phyloP scores from a whole-genome alignment of 2,329 filamentous ascomycete species.

The Didymella keratinophila region DNA sequence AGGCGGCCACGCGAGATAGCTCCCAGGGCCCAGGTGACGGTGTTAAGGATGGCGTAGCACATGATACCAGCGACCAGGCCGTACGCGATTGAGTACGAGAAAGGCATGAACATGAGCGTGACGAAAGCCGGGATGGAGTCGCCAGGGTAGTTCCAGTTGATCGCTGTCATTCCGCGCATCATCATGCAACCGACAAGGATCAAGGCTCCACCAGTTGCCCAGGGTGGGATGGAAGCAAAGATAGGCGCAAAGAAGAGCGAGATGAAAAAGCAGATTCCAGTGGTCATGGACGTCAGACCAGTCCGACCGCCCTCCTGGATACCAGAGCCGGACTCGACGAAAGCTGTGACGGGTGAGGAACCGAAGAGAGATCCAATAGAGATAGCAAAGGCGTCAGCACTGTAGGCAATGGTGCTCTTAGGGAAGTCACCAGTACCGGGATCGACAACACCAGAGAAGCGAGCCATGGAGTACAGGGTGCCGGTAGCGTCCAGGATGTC shows the following conservation, averaged over 20 bases:
- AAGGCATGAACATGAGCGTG: conserved; percentile 85
- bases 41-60: conserved; percentile 79
- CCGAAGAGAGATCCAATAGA: conserved; percentile 82
- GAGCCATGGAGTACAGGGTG: conserved; percentile 88
- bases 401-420: conserved; percentile 82
- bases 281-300: conserved; percentile 78
- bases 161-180: conserved; percentile 77
- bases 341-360: conserved; percentile 82
- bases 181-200: conserved; percentile 87
- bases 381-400: conserved; percentile 81
- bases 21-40: conserved; percentile 60
- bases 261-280: conserved; percentile 79
- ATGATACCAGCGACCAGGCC: conserved; percentile 83
- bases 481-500: conserved; percentile 85
- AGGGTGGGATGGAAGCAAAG: conserved; percentile 86
- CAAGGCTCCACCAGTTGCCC: conserved; percentile 88
- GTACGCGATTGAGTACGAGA: conserved; percentile 88
- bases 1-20: conserved; percentile 27
- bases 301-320: conserved; percentile 88
- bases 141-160: conserved; percentile 85
- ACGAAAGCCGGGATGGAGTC: conserved; percentile 86
- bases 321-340: conserved; percentile 85
- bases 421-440: conserved; percentile 86
- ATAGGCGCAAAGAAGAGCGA: conserved; percentile 90
- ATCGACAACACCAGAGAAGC: conserved; percentile 81